A percentile compares a stretch with the other conserved stretches of the same genome.
These are phyloP conservation scores for Saprolegnia diclina DNA, from an alignment of 352 stramenopile species.

Conservation along the genomic window DNA sequence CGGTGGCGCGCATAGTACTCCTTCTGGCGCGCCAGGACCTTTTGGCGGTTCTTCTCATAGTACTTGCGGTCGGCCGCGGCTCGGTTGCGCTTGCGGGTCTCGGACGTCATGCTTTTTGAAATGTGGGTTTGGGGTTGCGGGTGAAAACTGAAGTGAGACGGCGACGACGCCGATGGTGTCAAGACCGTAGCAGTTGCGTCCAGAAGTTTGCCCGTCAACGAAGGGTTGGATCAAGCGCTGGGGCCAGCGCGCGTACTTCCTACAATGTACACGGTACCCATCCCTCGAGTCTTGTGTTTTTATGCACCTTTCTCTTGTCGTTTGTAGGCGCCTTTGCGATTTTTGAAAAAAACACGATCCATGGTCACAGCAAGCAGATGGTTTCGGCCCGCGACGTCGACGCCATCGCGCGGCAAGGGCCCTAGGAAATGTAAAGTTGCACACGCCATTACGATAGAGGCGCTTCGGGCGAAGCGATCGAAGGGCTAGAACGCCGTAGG, in stretches of 20 bases:
- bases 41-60: conserved; percentile 18
- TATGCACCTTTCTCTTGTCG: not conserved
- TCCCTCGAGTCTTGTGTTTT: not conserved
- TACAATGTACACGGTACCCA: not conserved
- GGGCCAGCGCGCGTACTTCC: not conserved
- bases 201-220: not conserved
- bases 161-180: not conserved
- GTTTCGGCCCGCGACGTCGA: not conserved
- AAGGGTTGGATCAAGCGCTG: not conserved
- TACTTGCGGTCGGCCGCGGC: conserved; percentile 12
- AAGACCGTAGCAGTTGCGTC: not conserved
- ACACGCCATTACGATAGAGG: conserved; percentile 2
- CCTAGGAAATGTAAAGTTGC: conserved; percentile 1
- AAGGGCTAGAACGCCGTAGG: not conserved
- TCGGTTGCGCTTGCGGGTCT: conserved; percentile 7
- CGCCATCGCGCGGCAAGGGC: not conserved
- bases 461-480: not conserved
- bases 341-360: not conserved
- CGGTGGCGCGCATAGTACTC: conserved; percentile 16
- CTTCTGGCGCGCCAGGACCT: conserved; percentile 14
- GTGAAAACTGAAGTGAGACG: conserved; percentile 3
- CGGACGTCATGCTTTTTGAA: not conserved
- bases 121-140: not conserved
- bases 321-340: too few relatives aligned
- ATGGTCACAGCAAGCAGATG: not conserved